Percentiles rank a stretch among this genome's conserved stretches.
Conservation (phyloP, 2,329 filamentous ascomycete genomes). For the Pestalotiopsis sp. region DNA sequence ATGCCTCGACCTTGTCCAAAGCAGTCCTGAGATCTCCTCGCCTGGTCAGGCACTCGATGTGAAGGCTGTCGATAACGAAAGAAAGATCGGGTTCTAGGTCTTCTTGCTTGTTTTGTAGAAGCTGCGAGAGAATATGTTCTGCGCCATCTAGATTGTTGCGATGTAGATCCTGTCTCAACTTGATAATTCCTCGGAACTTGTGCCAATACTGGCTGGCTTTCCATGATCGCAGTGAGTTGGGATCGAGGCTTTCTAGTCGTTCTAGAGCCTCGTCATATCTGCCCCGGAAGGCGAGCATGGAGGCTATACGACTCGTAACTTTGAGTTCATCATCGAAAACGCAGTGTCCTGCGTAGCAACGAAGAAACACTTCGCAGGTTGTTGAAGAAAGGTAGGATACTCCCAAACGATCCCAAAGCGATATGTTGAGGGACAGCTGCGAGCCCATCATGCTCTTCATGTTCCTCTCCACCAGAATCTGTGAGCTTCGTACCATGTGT, state of each 20-base stretch:
- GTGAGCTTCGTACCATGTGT: conserved; percentile 78
- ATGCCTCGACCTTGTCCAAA: conserved; percentile 47
- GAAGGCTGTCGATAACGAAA: conserved; percentile 52
- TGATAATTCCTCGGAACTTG: conserved; percentile 67
- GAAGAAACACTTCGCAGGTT: conserved; percentile 73
- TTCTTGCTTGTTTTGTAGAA: conserved; percentile 52
- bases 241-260: conserved; percentile 60
- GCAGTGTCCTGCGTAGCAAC: conserved; percentile 63
- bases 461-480: conserved; percentile 77
- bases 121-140: conserved; percentile 50
- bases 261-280: conserved; percentile 69
- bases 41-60: conserved; percentile 53
- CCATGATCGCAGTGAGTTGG: conserved; percentile 67
- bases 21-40: conserved; percentile 49
- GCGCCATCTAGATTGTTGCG: conserved; percentile 54
- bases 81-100: conserved; percentile 55
- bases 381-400: conserved; percentile 55
- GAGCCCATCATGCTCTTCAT: conserved; percentile 73
- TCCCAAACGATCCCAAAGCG: conserved; percentile 78
- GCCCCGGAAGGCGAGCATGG: conserved; percentile 66
- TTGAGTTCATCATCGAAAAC: conserved; percentile 78
- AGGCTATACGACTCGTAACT: conserved; percentile 70
- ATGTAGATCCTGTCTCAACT: conserved; percentile 64
- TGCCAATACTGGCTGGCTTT: conserved; percentile 77
- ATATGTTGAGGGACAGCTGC: conserved; percentile 71